These are phyloP conservation scores for Fusarium xyrophilum DNA, from an alignment of 2,329 filamentous ascomycete species.

Conservation along the genomic window DNA sequence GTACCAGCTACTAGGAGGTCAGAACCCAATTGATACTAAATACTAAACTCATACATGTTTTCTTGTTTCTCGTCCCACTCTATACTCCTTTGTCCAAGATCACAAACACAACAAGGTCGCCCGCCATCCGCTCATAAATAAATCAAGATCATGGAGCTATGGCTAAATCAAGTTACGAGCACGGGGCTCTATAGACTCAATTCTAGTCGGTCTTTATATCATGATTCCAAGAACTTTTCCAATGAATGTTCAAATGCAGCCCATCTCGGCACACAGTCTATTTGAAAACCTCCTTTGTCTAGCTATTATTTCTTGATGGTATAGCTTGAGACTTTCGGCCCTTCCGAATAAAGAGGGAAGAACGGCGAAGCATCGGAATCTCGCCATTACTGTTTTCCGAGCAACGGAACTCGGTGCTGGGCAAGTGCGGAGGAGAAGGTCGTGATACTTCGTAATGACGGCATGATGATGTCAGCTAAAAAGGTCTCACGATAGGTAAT, in stretches of 20 bases:
- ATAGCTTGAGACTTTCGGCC: fast-evolving
- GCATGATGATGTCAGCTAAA: conserved; percentile 28
- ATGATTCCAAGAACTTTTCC: fast-evolving
- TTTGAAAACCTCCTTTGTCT: background rate
- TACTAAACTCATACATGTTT: background rate
- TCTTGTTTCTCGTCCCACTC: background rate
- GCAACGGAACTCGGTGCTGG: background rate
- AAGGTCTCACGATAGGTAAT: background rate
- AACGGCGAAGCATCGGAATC: background rate
- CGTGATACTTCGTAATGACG: conserved; percentile 15
- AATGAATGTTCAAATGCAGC: fast-evolving
- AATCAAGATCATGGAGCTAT: background rate
- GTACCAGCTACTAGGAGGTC: too few species aligned
- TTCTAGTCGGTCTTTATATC: too few species aligned
- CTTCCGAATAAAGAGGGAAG: fast-evolving
- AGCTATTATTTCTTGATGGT: fast-evolving
- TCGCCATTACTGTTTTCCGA: background rate
- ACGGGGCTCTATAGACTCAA: too few species aligned
- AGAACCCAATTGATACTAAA: background rate
- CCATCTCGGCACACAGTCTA: fast-evolving
- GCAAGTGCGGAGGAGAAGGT: background rate
- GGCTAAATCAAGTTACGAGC: too few species aligned
- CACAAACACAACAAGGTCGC: background rate
- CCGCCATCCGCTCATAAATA: background rate
- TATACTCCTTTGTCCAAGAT: background rate